Conservation (phyloP, 2,329 filamentous ascomycete genomes). For the Aspergillus novofumigatus region DNA sequence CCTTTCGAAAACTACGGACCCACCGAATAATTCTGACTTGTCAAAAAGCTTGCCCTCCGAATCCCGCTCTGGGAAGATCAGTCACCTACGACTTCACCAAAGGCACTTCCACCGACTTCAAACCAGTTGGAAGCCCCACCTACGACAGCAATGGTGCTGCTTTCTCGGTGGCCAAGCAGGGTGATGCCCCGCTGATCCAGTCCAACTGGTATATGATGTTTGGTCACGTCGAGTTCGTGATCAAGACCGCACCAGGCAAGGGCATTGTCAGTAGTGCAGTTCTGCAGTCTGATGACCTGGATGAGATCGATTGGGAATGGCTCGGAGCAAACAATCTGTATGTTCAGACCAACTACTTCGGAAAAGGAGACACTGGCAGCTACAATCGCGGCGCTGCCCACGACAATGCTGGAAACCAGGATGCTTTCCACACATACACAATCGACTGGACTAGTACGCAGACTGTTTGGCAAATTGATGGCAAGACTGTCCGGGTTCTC, state of each 20-base stretch:
- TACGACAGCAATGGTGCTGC: conserved; percentile 74
- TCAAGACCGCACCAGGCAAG: conserved; percentile 81
- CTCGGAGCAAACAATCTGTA: conserved; percentile 70
- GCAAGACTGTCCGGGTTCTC: conserved; percentile 70
- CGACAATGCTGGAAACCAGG: conserved; percentile 63
- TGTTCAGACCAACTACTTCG: conserved; percentile 97
- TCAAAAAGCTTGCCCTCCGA: conserved; percentile 59
- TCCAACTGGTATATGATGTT: conserved; percentile 99
- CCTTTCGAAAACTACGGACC: background rate
- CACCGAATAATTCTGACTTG: conserved; percentile 4
- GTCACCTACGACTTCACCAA: conserved; percentile 79
- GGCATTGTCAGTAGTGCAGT: conserved; percentile 94
- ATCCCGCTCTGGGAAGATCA: conserved; percentile 79
- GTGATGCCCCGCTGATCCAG: conserved; percentile 79
- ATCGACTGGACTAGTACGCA: conserved; percentile 86
- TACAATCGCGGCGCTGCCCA: conserved; percentile 88
- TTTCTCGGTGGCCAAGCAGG: conserved; percentile 73
- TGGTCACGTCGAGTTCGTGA: conserved; percentile 76
- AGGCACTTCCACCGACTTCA: conserved; percentile 75
- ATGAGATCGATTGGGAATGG: conserved; percentile 98
- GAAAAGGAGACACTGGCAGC: conserved; percentile 78
- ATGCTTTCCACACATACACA: conserved; percentile 76
- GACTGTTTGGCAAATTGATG: conserved; percentile 83
- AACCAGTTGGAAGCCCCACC: conserved; percentile 61
- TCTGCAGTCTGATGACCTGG: conserved; percentile 82